Evolutionary conservation across 495 filamentous ascomycete genomes (phyloP), one percentile per base, ranked within the genome.

Genomic region (Annulohypoxylon moriforme): DNA sequence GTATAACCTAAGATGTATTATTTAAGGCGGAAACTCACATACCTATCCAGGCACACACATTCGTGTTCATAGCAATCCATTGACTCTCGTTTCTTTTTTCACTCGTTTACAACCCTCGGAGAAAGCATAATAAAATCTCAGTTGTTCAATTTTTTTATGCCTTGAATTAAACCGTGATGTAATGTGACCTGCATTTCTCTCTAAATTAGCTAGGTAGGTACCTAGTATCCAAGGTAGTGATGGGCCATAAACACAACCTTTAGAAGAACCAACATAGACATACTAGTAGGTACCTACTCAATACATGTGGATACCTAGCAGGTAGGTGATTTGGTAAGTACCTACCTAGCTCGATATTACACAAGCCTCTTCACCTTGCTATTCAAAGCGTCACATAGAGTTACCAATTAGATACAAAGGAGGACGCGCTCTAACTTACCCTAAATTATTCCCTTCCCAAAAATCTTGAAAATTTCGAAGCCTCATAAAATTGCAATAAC

Each of bases 21-120:
- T 24, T 55, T 24, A 58, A n/a, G 33, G 9, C n/a, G 27, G 29
- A 57, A 57, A 57, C 31, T n/a, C 52, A 36, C 52, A 55, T 13
- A 34, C 34, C 34, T 31, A 25, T 25, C 24, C 33, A 58, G 33
- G 33, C 8, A 24, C 16, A 44, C 38, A 57, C 34, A 40, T 6
- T n/a, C 20, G 34, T 57, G 53, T 24, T 36, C 20, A 58, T 58
- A 40, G 34, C 18, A 5, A 58, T 24, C 55, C 33, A 40, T 40
- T 25, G 9, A 52, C 47, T 27, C 24, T 27, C 47, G 13, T 29
- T 52, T 11, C 13, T 9, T 58, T 24, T 38, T 40, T 40, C 18
- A 24, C 25, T 40, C 46, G 18, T 40, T 58, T 13, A 8, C 18
- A 22, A 8, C 16, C 22, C 46, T 49, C 46, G 22, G 18, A 25